Base-by-base conservation (phyloP, 2,329 filamentous ascomycete species). In the Paecilomyces dactylethromorphus region DNA sequence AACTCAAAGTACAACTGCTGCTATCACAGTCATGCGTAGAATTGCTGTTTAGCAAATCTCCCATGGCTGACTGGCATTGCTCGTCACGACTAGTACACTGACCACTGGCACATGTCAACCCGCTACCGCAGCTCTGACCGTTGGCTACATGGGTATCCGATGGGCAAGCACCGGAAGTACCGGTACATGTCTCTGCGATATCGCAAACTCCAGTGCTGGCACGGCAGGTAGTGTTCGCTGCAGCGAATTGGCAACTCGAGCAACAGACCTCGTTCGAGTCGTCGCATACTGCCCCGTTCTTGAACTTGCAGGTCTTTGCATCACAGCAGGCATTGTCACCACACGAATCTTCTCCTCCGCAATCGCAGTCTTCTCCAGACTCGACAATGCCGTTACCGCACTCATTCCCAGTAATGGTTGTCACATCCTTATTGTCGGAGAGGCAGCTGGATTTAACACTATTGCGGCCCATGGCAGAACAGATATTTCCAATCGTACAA, bases 361-460 rank as follows among this genome's bases (percentile, higher is more conserved):
- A 99, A 75, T 99, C 94, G 75, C 94, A 99, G 56, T 99, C 89
- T 76, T 99, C 94, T 63, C 91, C 94, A 18, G 84, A 80, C 76
- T 97, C 94, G 55, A 99, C 94, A 64, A 99, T 97, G 57, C 94
- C 94, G 74, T 99, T 99, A 59, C 94, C 94, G 74, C 94, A 99
- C 70, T 92, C 87, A 66, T 88, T 88, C 57, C 89, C 90, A 0
- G 87, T 88, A 65, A 96, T 90, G 29, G 89, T 94, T 32, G 84
- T 83, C 53, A 99, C 86, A 63, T 90, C 87, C 65, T 84, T 86
- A 79, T 99, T 99, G 73, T 90, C 87, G n/a, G 86, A 87, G 51
- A 99, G 79, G 73, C 94, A 99, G 26, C 71, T 76, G 0, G 86
- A 86, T 62, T 90, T 88, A 72, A 96, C 88, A 62, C 87, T 89